Base-by-base conservation (phyloP, 23 red algal species). In the Agarophyton chilense region DNA sequence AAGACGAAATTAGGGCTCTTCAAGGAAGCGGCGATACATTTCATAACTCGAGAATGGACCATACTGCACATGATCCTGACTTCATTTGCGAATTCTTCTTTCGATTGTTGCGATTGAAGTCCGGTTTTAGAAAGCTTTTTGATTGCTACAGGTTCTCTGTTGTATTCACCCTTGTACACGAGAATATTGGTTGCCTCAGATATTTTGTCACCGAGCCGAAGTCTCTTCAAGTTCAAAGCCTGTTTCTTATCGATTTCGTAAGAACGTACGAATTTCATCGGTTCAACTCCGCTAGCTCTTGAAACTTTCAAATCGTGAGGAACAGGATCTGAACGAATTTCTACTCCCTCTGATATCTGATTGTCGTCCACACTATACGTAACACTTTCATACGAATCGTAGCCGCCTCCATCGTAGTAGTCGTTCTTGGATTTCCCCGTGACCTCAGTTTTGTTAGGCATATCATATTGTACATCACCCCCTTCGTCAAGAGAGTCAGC, bases 1-100 rank as follows among this genome's bases (percentile, higher is more conserved):
- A 98, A 84, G 41, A 98, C 86, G 43, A 72, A 86, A 60, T 94
- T 72, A 4, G 87, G 75, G 44, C 13, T 71, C 56, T 65, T 45
- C 52, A 83, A 51, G 13, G 70, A 72, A 0, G 92, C 92, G 17
- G 83, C 96, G 21, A 81, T 45, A 71, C 90, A 93, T 45, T 73
- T 78, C 53, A 98, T 72, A 7, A 98, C 78, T 39, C 84, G 80
- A 49, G 67, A 52, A 61, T 95, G 92, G 45, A 45, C 49, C 25
- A 98, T 55, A 11, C 35, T 51, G 57, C 88, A 92, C 32, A 98
- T 83, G 13, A 92, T 85, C 21, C 66, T 84, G 74, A 98, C 96
- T 81, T 98, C 96, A 19, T 87, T 79, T 44, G 90, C 65, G 50
- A 98, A 94, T n/a, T 92, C 92, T 44, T 92, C 68, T 16, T 72